Base-by-base conservation (phyloP, 257 asterid genomes). In the Henckelia pumila region DNA sequence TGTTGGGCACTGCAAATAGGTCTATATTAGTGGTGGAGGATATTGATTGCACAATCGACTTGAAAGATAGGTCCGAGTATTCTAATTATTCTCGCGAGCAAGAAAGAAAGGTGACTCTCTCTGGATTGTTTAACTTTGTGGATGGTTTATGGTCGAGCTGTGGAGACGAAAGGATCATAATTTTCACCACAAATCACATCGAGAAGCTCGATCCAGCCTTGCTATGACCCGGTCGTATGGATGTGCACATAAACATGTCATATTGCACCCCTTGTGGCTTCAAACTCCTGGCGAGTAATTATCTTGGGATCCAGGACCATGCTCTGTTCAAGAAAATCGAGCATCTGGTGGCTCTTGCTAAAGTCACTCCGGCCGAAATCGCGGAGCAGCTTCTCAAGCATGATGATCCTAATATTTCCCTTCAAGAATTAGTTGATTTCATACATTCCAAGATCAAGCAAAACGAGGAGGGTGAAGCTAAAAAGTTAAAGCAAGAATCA, bases 111-210 rank as follows among this genome's bases (percentile, higher is more conserved):
- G 84, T 86, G 67, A 88, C 95, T 5, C 75, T 86, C 5, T 82
- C 91, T 57, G 89, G 93, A 26, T 72, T 85, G 50, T 76, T 88
- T 3, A 88, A 88, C 71, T 82, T 88, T 55, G 77, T 88, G 0
- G 96, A 88, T 22, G 96, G 91, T 8, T 71, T 88, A 66, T 88
- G 96, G 91, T 88, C 96, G 17, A 82, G 91, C 55, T 79, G 89
- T 19, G 96, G 91, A 0, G 91, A 82, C 9, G 91, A 84, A 59
- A 76, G 96, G 65, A 81, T 87, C 74, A 85, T 87, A 47, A 81
- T 87, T 13, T 87, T 87, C 85, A 85, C 95, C 0, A 87, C 91
- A 3, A 85, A 87, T 61, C 91, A 85, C 81, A 25, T 75, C 0
- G 92, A 88, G 16, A 83, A 83, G 80, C 77, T 88, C 1, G 95